phyloP scores from a whole-genome alignment of 2,329 filamentous ascomycete species.

The Lasiodiplodia citricola region DNA sequence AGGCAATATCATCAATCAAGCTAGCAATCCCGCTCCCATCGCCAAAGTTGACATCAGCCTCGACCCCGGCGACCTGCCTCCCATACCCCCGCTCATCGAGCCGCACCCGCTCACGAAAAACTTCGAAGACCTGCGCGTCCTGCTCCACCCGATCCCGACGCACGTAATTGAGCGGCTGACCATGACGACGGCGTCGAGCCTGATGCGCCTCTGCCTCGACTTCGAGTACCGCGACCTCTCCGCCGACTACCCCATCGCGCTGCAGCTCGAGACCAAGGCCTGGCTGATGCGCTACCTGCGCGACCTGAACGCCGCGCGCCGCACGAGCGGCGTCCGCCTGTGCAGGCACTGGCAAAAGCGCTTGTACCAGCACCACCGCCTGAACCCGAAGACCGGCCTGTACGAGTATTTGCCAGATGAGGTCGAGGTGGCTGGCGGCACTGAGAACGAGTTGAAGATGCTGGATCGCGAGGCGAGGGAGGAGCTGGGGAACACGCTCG shows the following conservation, averaged over 20 bases:
- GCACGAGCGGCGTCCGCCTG: background rate
- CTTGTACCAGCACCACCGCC: background rate
- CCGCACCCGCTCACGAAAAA: conserved; percentile 5
- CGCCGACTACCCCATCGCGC: background rate
- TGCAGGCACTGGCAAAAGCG: background rate
- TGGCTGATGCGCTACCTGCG: background rate
- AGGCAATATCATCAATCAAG: background rate
- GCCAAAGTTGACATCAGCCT: background rate
- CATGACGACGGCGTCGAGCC: conserved; percentile 1
- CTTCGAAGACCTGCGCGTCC: background rate
- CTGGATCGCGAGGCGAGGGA: background rate
- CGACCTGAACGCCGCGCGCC: conserved; percentile 1
- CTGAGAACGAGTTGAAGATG: background rate
- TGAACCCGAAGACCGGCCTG: background rate
- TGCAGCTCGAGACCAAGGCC: background rate
- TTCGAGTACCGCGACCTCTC: conserved; percentile 17
- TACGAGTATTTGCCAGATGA: background rate
- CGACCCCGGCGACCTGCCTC: background rate
- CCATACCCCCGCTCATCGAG: background rate
- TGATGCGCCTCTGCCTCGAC: conserved; percentile 9
- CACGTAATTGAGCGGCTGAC: background rate
- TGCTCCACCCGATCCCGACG: background rate
- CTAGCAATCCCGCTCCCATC: no score
- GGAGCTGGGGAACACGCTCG: background rate
- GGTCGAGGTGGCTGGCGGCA: background rate